phyloP scores from a whole-genome alignment of 257 asterid species.

The Echites panduratus region DNA sequence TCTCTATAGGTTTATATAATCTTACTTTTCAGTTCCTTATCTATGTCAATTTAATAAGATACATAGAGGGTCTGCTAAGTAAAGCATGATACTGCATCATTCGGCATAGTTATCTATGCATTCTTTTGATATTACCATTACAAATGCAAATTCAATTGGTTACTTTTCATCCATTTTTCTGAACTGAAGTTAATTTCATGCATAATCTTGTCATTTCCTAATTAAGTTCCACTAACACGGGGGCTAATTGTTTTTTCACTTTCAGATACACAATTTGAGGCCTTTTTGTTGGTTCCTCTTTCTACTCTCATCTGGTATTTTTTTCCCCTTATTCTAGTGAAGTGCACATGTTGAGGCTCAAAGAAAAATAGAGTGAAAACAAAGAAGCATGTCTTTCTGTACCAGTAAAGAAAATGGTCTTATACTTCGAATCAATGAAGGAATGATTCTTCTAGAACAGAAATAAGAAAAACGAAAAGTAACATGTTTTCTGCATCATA shows the following conservation, averaged over 20 bases:
- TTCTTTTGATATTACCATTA: background rate
- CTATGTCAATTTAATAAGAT: background rate
- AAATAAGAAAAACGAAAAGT: background rate
- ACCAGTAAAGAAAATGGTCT: background rate
- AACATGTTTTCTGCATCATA: background rate
- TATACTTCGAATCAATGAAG: background rate
- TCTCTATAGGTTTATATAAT: background rate
- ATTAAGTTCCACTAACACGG: background rate
- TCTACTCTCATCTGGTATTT: background rate
- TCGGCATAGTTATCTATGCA: background rate
- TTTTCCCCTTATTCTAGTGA: background rate
- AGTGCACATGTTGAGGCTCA: background rate
- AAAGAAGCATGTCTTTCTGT: background rate
- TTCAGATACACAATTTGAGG: background rate
- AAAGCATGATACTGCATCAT: conserved; percentile 1
- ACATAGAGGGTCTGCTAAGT: conserved; percentile 2
- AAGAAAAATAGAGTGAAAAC: background rate
- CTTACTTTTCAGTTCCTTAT: background rate
- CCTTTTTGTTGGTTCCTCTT: background rate
- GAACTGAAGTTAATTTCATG: background rate
- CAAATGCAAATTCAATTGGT: background rate
- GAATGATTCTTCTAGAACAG: background rate
- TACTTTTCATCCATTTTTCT: background rate
- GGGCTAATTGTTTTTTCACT: background rate
- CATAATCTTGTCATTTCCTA: background rate